Conservation (phyloP, 2,329 filamentous ascomycete genomes). For the Aschersonia sp. region DNA sequence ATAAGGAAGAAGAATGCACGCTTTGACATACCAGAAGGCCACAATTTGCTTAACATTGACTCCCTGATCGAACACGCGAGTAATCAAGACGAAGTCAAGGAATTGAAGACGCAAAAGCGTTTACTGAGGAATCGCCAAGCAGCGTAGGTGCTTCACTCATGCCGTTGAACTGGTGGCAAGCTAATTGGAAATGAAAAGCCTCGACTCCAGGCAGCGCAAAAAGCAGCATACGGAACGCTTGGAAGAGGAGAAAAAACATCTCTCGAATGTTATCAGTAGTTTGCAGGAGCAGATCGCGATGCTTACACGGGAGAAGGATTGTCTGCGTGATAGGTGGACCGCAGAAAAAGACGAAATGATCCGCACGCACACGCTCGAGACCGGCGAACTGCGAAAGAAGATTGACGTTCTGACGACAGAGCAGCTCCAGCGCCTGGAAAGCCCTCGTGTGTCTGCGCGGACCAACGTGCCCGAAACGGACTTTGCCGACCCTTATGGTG, state of each 20-base stretch:
- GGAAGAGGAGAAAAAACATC: slow-evolving; percentile 93
- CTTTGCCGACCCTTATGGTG: slow-evolving; percentile 58
- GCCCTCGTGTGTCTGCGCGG: slow-evolving; percentile 24
- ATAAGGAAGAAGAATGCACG: slow-evolving; percentile 98
- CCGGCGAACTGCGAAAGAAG: slow-evolving; percentile 83
- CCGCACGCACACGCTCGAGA: slow-evolving; percentile 76
- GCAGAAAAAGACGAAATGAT: slow-evolving; percentile 89
- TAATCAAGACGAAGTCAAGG: slow-evolving; percentile 88
- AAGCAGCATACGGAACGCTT: slow-evolving; percentile 96
- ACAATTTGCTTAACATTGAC: slow-evolving; percentile 90
- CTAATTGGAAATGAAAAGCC: slow-evolving; percentile 31
- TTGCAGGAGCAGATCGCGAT: slow-evolving; percentile 58
- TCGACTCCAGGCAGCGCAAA: slow-evolving; percentile 94
- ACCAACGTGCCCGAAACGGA: slow-evolving; percentile 34
- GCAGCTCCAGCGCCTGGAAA: slow-evolving; percentile 57
- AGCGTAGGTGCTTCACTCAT: slow-evolving; percentile 50
- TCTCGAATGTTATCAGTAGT: slow-evolving; percentile 57
- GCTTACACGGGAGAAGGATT: slow-evolving; percentile 46
- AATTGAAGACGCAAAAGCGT: slow-evolving; percentile 96
- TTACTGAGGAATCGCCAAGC: slow-evolving; percentile 90
- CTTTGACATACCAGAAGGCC: slow-evolving; percentile 90
- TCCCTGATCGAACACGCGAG: slow-evolving; percentile 76
- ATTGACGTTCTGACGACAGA: slow-evolving; percentile 60
- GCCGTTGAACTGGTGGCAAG: neutral
- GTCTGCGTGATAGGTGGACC: slow-evolving; percentile 43